A percentile compares a stretch with the other conserved stretches of the same genome.
Conservation (phyloP, 768 basidiomycete genomes). For the Termitomyces eurrhizus region DNA sequence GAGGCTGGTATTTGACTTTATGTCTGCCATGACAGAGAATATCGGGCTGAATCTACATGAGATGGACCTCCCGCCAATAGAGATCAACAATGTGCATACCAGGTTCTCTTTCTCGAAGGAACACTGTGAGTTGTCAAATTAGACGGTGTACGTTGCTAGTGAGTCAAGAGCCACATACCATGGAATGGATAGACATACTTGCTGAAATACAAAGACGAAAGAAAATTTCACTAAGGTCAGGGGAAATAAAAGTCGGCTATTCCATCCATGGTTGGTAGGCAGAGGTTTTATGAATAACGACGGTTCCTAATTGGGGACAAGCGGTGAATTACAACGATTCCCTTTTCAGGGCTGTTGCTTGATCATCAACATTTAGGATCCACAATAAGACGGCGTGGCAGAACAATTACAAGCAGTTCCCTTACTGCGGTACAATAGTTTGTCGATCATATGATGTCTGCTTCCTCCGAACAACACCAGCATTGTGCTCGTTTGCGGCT, state of each 20-base stretch:
- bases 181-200: slow-evolving; percentile 34
- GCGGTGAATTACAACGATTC: slow-evolving; percentile 27
- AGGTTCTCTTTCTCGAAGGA: slow-evolving; percentile 17
- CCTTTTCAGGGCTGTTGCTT: slow-evolving; percentile 20
- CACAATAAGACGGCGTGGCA: slow-evolving; percentile 1
- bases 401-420: neutral
- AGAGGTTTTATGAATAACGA: slow-evolving; percentile 12
- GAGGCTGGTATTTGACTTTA: slow-evolving; percentile 60
- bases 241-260: neutral
- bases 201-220: neutral
- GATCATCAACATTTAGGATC: slow-evolving; percentile 6
- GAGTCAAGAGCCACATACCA: slow-evolving; percentile 23
- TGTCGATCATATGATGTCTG: neutral
- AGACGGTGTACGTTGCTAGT: slow-evolving; percentile 2
- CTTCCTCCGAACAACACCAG: neutral
- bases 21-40: slow-evolving; percentile 44
- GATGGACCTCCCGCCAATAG: neutral
- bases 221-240: neutral
- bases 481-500: neutral
- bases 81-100: slow-evolving; percentile 6
- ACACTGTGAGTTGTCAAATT: slow-evolving; percentile 8
- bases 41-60: slow-evolving; percentile 14
- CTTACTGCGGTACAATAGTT: neutral
- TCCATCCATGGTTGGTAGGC: slow-evolving; percentile 8
- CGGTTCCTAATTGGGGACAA: slow-evolving; percentile 25